These are phyloP conservation scores for Calonectria hongkongensis DNA, from an alignment of 2,329 filamentous ascomycete species.

Conservation along the genomic window DNA sequence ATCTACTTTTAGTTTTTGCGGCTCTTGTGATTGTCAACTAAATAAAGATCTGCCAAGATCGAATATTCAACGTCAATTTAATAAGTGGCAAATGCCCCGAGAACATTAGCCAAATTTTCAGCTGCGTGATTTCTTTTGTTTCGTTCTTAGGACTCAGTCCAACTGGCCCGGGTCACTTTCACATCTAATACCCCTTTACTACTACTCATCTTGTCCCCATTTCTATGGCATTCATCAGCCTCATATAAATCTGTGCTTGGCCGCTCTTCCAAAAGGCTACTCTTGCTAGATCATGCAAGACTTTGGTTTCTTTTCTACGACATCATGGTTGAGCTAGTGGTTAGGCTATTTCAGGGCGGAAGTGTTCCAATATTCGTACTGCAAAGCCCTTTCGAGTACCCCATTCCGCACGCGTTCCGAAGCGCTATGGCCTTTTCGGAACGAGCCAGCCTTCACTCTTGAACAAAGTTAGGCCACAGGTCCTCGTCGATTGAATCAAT, in stretches of 20 bases:
- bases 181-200: no score
- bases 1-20: slow-evolving; percentile 78
- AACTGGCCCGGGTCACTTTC: not conserved
- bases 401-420: not conserved
- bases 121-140: slow-evolving; percentile 79
- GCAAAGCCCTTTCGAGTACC: no score
- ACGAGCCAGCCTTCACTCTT: no score
- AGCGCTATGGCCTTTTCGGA: not conserved
- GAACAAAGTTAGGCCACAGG: no score
- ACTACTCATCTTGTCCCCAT: not conserved
- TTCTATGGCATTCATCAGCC: not conserved
- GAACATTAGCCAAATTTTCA: slow-evolving; percentile 81
- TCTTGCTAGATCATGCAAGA: no score
- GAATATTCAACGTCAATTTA: slow-evolving; percentile 74
- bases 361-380: slow-evolving; percentile 66
- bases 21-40: slow-evolving; percentile 79
- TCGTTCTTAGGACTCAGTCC: slow-evolving; percentile 66
- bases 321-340: slow-evolving; percentile 84
- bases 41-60: slow-evolving; percentile 78
- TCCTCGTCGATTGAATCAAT: not conserved
- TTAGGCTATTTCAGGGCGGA: slow-evolving; percentile 80
- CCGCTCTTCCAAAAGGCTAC: no score
- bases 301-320: slow-evolving; percentile 53
- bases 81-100: slow-evolving; percentile 70
- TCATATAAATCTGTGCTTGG: no score